Evolutionary conservation across 768 basidiomycete genomes (phyloP).

Genomic region (Psilocybe sp.): DNA sequence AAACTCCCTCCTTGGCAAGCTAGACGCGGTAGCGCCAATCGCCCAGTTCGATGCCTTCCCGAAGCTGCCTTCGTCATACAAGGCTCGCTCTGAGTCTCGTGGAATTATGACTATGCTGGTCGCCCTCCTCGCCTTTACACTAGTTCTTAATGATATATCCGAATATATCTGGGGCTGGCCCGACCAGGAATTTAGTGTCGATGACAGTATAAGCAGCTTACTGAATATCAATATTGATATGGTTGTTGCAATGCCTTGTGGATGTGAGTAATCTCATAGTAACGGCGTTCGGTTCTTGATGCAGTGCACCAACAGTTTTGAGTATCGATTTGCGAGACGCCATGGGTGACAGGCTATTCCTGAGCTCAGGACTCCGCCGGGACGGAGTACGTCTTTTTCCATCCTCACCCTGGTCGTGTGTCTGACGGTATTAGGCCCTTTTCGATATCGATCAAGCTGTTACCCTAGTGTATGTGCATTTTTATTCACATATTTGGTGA

Average conservation of each 20-base stretch:
- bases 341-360: conserved; percentile 86
- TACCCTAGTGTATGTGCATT: conserved; percentile 48
- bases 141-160: conserved; percentile 84
- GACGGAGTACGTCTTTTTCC: conserved; percentile 64
- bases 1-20: conserved; percentile 50
- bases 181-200: conserved; percentile 86
- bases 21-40: conserved; percentile 65
- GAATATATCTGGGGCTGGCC: conserved; percentile 96
- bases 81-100: conserved; percentile 71
- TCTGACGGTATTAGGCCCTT: conserved; percentile 42
- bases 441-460: conserved; percentile 86
- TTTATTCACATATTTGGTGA: neutral
- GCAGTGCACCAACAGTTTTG: conserved; percentile 49
- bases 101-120: conserved; percentile 81
- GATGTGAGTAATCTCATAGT: conserved; percentile 56
- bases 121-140: conserved; percentile 58
- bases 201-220: conserved; percentile 53
- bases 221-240: conserved; percentile 91
- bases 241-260: conserved; percentile 90
- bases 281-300: neutral
- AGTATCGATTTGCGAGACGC: conserved; percentile 90
- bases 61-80: conserved; percentile 81
- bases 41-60: conserved; percentile 84
- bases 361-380: conserved; percentile 73
- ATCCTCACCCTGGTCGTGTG: neutral